Conservation (phyloP, 768 basidiomycete species). For the Xanthoconium purpureum region DNA sequence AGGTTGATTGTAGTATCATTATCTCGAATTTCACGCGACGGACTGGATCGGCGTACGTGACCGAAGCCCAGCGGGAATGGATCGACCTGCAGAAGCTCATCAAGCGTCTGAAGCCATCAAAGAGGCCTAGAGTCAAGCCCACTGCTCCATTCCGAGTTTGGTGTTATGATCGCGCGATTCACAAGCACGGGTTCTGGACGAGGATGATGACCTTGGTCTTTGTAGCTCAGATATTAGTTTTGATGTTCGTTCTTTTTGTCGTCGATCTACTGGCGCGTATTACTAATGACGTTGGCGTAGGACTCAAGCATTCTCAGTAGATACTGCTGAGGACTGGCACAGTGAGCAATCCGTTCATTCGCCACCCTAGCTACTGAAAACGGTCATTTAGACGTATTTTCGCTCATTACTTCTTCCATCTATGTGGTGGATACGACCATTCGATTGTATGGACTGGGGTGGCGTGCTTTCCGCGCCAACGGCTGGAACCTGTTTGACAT, state of each 20-base stretch:
- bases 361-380: slow-evolving; percentile 7
- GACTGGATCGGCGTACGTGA: slow-evolving; percentile 84
- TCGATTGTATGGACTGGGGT: slow-evolving; percentile 81
- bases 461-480: slow-evolving; percentile 75
- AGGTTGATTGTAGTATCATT: slow-evolving; percentile 65
- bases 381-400: slow-evolving; percentile 59
- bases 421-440: slow-evolving; percentile 76
- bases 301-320: slow-evolving; percentile 72
- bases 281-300: slow-evolving; percentile 37
- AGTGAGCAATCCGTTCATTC: slow-evolving; percentile 41
- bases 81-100: slow-evolving; percentile 89
- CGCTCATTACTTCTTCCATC: slow-evolving; percentile 65
- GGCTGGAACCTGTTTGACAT: slow-evolving; percentile 95
- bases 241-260: slow-evolving; percentile 59
- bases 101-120: slow-evolving; percentile 83
- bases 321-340: slow-evolving; percentile 51
- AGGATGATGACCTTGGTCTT: slow-evolving; percentile 78
- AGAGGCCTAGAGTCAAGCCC: slow-evolving; percentile 67
- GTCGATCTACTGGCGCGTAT: neutral
- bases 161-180: slow-evolving; percentile 89
- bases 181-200: slow-evolving; percentile 94
- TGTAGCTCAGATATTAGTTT: slow-evolving; percentile 73
- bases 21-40: slow-evolving; percentile 88
- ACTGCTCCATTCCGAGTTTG: slow-evolving; percentile 57
- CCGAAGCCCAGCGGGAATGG: slow-evolving; percentile 88